These are phyloP conservation scores for Melampsora abietis-canadensis DNA, from an alignment of 1,284 basidiomycete genomes.

Conservation along the genomic window DNA sequence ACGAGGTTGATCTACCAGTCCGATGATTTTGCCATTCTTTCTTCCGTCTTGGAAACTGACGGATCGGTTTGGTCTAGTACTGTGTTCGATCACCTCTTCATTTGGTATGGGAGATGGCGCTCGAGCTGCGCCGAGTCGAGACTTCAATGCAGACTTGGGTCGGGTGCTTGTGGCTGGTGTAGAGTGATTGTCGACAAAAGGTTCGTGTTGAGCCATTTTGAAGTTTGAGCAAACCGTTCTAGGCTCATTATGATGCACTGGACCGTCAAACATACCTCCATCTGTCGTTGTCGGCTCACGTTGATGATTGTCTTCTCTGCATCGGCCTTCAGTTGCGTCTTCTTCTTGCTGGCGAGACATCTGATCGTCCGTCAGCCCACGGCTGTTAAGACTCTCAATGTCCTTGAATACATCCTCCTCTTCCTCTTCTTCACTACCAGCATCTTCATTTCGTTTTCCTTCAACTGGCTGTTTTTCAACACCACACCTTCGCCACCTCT, in stretches of 20 bases:
- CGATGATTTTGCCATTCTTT: constrained; percentile 73
- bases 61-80: constrained; percentile 63
- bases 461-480: background rate
- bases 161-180: background rate
- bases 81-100: background rate
- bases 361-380: background rate
- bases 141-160: constrained; percentile 42
- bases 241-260: too few relatives aligned
- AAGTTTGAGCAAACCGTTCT: too few relatives aligned
- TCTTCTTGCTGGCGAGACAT: constrained; percentile 19
- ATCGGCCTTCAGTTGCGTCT: background rate
- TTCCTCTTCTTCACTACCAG: constrained; percentile 21
- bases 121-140: background rate
- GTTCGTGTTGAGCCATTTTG: background rate
- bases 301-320: too few relatives aligned
- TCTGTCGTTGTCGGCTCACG: constrained; percentile 1
- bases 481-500: constrained; percentile 34
- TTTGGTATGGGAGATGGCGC: background rate
- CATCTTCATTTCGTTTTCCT: constrained; percentile 21
- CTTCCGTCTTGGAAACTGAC: constrained; percentile 93
- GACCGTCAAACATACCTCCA: background rate
- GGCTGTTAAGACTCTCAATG: constrained; percentile 43
- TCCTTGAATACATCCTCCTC: constrained; percentile 44
- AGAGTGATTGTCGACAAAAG: background rate
- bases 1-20: constrained; percentile 54